These are phyloP conservation scores for Neonothopanus nambi DNA, from an alignment of 1,284 basidiomycete species.

Conservation along the genomic window DNA sequence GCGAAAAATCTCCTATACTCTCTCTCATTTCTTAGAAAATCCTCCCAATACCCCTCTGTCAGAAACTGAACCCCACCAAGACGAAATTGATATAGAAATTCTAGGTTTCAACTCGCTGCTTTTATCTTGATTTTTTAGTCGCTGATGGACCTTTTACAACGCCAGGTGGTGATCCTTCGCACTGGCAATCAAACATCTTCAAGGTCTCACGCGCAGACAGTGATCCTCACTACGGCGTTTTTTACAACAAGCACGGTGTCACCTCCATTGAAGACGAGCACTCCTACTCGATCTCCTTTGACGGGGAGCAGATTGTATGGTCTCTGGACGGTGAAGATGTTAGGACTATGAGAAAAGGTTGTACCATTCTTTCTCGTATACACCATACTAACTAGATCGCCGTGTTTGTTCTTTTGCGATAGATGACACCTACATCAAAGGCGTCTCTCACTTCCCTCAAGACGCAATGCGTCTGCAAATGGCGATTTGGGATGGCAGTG, in stretches of 20 bases:
- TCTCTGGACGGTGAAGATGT: conserved; percentile 39
- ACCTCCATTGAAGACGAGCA: conserved; percentile 28
- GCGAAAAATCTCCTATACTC: no score
- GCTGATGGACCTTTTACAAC: neutral
- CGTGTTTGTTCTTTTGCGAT: neutral
- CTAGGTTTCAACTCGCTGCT: conserved; percentile 31
- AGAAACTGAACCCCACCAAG: conserved; percentile 20
- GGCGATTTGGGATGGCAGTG: conserved; percentile 52
- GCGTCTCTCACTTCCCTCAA: conserved; percentile 37
- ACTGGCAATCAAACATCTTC: conserved; percentile 51
- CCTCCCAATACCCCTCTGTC: neutral
- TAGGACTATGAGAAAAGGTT: conserved; percentile 39
- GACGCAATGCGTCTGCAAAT: conserved; percentile 38
- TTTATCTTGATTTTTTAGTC: neutral
- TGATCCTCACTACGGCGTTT: conserved; percentile 39
- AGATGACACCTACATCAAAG: conserved; percentile 40
- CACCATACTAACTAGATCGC: neutral
- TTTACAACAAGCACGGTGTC: conserved; percentile 33
- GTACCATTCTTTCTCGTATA: conserved; percentile 12
- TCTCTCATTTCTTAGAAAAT: neutral
- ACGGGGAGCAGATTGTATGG: conserved; percentile 41
- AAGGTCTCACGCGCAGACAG: conserved; percentile 33
- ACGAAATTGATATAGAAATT: conserved; percentile 50
- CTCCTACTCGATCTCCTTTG: conserved; percentile 46
- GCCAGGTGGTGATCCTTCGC: conserved; percentile 27